Base-by-base conservation (phyloP, 2,329 filamentous ascomycete genomes). In the Escovopsis sp. region DNA sequence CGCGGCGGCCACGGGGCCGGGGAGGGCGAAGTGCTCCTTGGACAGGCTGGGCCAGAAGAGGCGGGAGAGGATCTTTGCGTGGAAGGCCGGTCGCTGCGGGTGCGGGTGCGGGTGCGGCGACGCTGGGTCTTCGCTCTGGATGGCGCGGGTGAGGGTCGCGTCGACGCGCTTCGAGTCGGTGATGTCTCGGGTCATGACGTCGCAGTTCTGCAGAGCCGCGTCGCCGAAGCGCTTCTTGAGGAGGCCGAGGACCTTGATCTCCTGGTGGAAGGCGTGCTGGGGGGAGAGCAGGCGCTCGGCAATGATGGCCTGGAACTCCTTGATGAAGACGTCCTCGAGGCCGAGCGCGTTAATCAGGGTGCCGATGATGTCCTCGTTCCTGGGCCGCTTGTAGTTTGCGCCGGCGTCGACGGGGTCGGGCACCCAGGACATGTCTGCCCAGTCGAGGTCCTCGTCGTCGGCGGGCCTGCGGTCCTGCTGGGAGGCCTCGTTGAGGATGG, bases 171-270 rank as follows among this genome's bases (percentile, higher is more conserved):
- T 71, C 2, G 87, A 94, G 54, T 95, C 88, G 49, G 83, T 74
- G 31, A 96, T 83, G 57, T 98, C 91, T 48, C 82, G 84, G 43
- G 98, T 74, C 91, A 98, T 98, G 53, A 98, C 91, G 56, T 98
- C 89, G 59, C 88, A 95, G 39, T 84, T 84, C 57, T 96, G 91
- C 37, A 98, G 66, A 13, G 85, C 79, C 25, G 74, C 72, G 49
- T 95, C 86, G 20, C 89, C 89, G 43, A 95, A 88, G 8, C 88
- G 79, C 46, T 84, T 72, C 64, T 95, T 95, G 45, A 98, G 72
- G 9, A 96, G 71, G 43, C 89, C 79, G 6, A 96, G 71, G 5
- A 95, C 83, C 42, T 83, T 81, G 41, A 84, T 74, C 60, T 82
- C 91, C 57, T 86, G 86, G 45, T 82, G 73, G 51, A 87, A 93